Evolutionary conservation across 78 protist species (phyloP).

Genomic region (Chrysochromulina parva): DNA sequence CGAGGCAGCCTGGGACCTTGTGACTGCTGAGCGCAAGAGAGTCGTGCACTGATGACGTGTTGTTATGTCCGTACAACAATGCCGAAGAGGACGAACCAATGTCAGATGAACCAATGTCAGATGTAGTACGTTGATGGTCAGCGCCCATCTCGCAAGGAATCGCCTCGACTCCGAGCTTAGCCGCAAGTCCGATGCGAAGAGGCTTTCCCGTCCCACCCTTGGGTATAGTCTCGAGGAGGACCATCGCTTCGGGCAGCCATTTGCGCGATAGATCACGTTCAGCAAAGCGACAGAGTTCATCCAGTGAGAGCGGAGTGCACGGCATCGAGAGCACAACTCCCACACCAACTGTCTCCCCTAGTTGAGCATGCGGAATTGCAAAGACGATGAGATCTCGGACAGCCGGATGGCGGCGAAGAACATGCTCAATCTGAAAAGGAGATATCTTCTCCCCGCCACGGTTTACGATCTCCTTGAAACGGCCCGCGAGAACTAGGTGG

Average conservation of each 20-base stretch:
- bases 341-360: neutral
- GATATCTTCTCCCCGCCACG: neutral
- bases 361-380: neutral
- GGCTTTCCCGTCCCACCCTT: constrained; percentile 4
- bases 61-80: too few species aligned
- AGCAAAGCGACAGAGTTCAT: neutral
- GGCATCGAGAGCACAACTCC: neutral
- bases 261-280: neutral
- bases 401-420: neutral
- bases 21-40: too few species aligned
- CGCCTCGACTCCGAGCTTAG: too few species aligned
- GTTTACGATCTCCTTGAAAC: neutral
- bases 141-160: too few species aligned
- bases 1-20: too few species aligned
- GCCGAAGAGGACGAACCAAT: too few species aligned
- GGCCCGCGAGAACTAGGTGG: neutral
- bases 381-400: neutral
- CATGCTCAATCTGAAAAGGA: neutral
- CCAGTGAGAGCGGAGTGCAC: neutral
- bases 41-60: too few species aligned
- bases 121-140: too few species aligned
- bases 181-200: neutral
- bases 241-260: neutral
- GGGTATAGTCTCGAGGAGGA: neutral
- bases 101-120: too few species aligned